phyloP scores from a whole-genome alignment of 805 yeast genomes.

The baker's yeast (Saccharomyces cerevisiae) region DNA sequence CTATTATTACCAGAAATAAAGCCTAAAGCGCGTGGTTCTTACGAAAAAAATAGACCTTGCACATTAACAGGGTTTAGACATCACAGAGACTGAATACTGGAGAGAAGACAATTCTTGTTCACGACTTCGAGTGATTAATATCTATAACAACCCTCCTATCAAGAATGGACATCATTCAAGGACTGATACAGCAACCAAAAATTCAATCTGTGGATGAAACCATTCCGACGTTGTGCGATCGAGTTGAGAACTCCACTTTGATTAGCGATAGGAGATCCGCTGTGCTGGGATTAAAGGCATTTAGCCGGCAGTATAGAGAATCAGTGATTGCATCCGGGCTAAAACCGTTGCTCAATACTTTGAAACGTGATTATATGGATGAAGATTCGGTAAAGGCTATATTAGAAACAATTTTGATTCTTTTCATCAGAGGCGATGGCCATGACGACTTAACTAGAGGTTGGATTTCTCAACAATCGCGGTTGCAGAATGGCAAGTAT shows the following conservation, averaged over 20 bases:
- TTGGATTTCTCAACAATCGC: slow-evolving; percentile 68
- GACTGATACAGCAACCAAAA: slow-evolving; percentile 40
- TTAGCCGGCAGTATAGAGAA: slow-evolving; percentile 83
- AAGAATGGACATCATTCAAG: slow-evolving; percentile 35
- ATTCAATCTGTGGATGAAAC: slow-evolving; percentile 67
- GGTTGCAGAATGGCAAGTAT: slow-evolving; percentile 67
- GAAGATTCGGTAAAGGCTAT: slow-evolving; percentile 67
- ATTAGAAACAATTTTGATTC: slow-evolving; percentile 73
- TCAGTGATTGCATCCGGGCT: slow-evolving; percentile 82
- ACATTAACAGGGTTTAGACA: neutral
- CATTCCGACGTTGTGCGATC: slow-evolving; percentile 79
- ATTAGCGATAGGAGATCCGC: slow-evolving; percentile 88
- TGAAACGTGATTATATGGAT: slow-evolving; percentile 61
- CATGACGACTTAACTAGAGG: slow-evolving; percentile 56
- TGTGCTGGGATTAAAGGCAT: slow-evolving; percentile 78
- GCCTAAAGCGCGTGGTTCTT: neutral
- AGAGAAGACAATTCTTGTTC: neutral
- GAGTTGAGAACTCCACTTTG: slow-evolving; percentile 72
- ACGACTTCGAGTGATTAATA: neutral
- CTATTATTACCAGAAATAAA: neutral
- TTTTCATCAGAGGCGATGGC: slow-evolving; percentile 65
- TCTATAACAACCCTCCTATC: neutral
- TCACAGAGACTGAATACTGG: neutral
- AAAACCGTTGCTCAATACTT: slow-evolving; percentile 58
- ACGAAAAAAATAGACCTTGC: neutral